Conservation (phyloP, 2,329 filamentous ascomycete genomes). For the Raffaelea deltoideospora region DNA sequence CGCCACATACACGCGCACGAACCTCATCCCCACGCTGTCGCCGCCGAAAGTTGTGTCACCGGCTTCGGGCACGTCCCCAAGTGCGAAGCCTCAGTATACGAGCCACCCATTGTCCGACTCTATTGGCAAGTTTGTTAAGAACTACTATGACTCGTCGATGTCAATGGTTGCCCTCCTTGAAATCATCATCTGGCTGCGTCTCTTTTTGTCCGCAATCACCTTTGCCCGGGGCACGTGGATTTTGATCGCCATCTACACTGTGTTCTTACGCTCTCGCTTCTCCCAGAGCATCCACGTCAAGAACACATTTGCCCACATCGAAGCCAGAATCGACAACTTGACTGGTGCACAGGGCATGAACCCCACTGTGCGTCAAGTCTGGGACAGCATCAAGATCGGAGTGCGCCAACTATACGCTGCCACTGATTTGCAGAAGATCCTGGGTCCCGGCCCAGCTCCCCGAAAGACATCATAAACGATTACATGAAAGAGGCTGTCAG, state of each 20-base stretch:
- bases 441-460: conserved; percentile 32
- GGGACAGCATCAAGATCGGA: conserved; percentile 63
- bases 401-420: conserved; percentile 61
- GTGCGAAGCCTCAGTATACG: conserved; percentile 38
- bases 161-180: conserved; percentile 79
- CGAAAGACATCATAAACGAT: conserved; percentile 47
- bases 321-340: conserved; percentile 63
- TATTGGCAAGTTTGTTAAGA: conserved; percentile 90
- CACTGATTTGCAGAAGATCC: conserved; percentile 66
- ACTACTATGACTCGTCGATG: conserved; percentile 96
- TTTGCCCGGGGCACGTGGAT: conserved; percentile 91
- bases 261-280: conserved; percentile 82
- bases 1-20: conserved; percentile 86
- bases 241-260: conserved; percentile 69
- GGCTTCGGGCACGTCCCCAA: conserved; percentile 37
- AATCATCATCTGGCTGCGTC: conserved; percentile 71
- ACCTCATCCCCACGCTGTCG: conserved; percentile 75
- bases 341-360: conserved; percentile 79
- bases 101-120: conserved; percentile 55
- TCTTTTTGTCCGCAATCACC: conserved; percentile 65
- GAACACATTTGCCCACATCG: conserved; percentile 56
- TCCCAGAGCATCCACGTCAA: conserved; percentile 90
- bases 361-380: conserved; percentile 61
- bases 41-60: conserved; percentile 43
- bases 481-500: neutral